phyloP scores from a whole-genome alignment of 441 rosid species.

The Raphanus hybrid region DNA sequence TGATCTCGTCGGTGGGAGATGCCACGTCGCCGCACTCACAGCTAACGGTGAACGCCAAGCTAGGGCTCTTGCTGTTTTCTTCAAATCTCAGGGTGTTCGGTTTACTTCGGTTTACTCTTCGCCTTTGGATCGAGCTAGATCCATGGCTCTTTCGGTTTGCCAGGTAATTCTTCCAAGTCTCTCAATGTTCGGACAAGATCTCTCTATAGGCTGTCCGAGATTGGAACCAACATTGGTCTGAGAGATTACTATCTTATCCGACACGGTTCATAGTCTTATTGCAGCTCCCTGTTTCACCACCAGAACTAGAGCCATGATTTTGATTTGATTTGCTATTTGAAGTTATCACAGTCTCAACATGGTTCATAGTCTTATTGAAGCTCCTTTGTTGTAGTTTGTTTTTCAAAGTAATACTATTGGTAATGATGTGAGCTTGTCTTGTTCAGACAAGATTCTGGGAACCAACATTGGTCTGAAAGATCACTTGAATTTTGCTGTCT shows the following conservation, averaged over 20 bases:
- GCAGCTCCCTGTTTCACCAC: no score
- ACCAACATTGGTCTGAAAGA: not conserved
- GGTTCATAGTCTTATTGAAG: no score
- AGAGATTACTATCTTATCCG: not conserved
- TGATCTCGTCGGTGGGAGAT: conserved; percentile 83
- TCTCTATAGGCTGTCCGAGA: not conserved
- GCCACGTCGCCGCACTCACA: conserved; percentile 72
- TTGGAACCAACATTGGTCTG: not conserved
- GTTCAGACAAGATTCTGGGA: no score
- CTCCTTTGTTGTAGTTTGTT: not conserved
- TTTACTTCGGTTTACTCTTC: conserved; percentile 74
- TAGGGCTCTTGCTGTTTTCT: conserved; percentile 86
- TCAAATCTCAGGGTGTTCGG: conserved; percentile 76
- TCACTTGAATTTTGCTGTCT: not conserved
- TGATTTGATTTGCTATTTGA: no score
- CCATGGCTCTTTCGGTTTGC: conserved; percentile 80
- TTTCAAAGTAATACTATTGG: not conserved
- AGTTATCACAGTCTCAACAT: no score
- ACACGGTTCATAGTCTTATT: no score
- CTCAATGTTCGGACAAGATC: not conserved
- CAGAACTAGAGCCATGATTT: no score
- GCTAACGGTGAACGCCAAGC: conserved; percentile 87
- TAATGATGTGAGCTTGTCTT: no score
- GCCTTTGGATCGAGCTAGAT: conserved; percentile 87
- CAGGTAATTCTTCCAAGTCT: conserved; percentile 52